A percentile compares a stretch with the other conserved stretches of the same genome.
Conservation (phyloP, 305 asterid genomes). For the Solanum aculeatissimum region DNA sequence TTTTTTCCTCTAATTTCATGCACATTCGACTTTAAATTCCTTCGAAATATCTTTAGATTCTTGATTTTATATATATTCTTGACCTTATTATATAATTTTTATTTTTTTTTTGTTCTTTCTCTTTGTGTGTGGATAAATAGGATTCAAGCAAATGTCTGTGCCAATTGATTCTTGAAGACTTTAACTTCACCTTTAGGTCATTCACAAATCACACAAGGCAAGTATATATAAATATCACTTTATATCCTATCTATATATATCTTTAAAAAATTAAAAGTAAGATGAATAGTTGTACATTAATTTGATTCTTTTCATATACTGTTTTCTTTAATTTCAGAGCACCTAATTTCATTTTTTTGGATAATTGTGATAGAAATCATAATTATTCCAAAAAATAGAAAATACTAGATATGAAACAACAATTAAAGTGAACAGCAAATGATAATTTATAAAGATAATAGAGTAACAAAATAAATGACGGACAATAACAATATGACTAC, state of each 20-base stretch:
- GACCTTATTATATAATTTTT: neutral
- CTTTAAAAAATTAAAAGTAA: neutral
- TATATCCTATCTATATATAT: neutral
- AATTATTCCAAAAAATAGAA: too few species aligned
- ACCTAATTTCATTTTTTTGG: neutral
- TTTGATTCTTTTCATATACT: neutral
- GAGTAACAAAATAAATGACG: too few species aligned
- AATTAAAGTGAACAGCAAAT: too few species aligned
- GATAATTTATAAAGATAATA: too few species aligned
- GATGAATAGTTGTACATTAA: neutral
- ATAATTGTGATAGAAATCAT: neutral
- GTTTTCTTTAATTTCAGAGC: neutral
- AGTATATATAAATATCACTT: neutral
- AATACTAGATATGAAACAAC: too few species aligned
- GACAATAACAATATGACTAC: too few species aligned
- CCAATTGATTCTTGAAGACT: neutral
- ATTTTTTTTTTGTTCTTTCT: neutral
- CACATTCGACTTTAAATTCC: neutral
- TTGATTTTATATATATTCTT: neutral
- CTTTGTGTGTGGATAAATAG: neutral
- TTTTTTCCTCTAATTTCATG: neutral
- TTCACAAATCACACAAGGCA: neutral
- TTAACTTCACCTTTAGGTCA: neutral
- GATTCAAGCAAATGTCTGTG: neutral
- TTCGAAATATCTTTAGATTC: neutral